Base-by-base conservation (phyloP, 768 basidiomycete genomes). In the Tylopilus rubrobrunneus region DNA sequence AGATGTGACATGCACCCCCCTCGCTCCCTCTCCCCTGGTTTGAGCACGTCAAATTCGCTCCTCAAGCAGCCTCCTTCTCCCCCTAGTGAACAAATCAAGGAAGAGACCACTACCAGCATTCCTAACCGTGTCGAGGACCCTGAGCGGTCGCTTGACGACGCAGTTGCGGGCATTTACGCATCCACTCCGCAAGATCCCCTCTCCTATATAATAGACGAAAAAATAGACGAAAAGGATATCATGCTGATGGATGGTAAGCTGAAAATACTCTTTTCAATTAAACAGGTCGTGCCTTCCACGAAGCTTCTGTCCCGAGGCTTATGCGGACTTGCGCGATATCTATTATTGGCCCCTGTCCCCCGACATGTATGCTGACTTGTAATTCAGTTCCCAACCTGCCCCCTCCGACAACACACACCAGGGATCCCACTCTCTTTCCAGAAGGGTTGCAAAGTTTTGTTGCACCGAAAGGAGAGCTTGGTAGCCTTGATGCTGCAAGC, bases 191-290 rank as follows among this genome's bases (percentile, higher is more conserved):
- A 61, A 36, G 67, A 68, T 46, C 63, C 67, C 21, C 43, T 67
- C 36, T 51, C 45, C 15, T 61, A 76, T 42, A 80, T 89, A 27
- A 64, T 84, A 57, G 72, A 78, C 45, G 86, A 86, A 57, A 75
- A 67, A 51, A 56, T 87, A 11, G 80, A 84, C 53, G 80, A 81
- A 25, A 76, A 73, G 47, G 73, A 75, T 8, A 64, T 70, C 45
- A 57, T 76, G 53, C 62, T 85, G 23, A 84, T 86, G 82, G 81
- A 85, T 47, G 81, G 86, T 84, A 53, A 62, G 67, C 56, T 7
- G 57, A 52, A 42, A 53, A 56, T 52, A 51, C n/a, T 45, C 25
- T 21, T 28, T 52, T 52, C 43, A 21, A 58, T 60, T 51, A 51
- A 52, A 17, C 14, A 43, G 25, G 56, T 45, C 54, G 47, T 63